These are phyloP conservation scores for Colletotrichum filicis DNA, from an alignment of 2,329 filamentous ascomycete genomes.

Conservation along the genomic window DNA sequence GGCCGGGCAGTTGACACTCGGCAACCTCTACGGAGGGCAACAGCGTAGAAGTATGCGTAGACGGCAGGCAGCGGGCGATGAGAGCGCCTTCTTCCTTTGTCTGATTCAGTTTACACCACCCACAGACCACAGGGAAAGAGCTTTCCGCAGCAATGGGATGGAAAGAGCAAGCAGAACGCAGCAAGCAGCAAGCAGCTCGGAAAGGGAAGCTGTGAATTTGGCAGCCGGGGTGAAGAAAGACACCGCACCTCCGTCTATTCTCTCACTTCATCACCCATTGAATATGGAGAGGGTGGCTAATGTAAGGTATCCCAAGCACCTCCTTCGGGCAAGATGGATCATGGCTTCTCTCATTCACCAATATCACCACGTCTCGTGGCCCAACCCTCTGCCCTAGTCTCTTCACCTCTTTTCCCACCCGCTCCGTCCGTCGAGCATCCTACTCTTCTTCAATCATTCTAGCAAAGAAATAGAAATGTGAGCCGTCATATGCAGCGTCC, in stretches of 20 bases:
- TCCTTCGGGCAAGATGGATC: not conserved
- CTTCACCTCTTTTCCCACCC: not conserved
- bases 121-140: not conserved
- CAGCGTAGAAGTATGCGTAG: not conserved
- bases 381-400: not conserved
- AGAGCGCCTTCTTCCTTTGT: not conserved
- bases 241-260: not conserved
- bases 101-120: not conserved
- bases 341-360: not conserved
- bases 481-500: slow-evolving; percentile 21
- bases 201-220: not conserved
- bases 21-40: not conserved
- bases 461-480: not conserved
- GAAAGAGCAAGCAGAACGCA: not conserved
- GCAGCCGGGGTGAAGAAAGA: not conserved
- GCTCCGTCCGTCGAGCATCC: not conserved
- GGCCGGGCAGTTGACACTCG: not conserved
- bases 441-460: not conserved
- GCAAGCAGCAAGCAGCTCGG: not conserved
- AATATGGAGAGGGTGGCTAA: not conserved
- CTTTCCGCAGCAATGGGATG: not conserved
- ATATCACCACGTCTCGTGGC: not conserved
- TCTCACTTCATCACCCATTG: not conserved
- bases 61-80: not conserved
- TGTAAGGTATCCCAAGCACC: not conserved